Percentiles rank a stretch among this genome's conserved stretches.
These are phyloP conservation scores for Hygrophila difformis DNA, from an alignment of 257 asterid genomes.

Conservation along the genomic window DNA sequence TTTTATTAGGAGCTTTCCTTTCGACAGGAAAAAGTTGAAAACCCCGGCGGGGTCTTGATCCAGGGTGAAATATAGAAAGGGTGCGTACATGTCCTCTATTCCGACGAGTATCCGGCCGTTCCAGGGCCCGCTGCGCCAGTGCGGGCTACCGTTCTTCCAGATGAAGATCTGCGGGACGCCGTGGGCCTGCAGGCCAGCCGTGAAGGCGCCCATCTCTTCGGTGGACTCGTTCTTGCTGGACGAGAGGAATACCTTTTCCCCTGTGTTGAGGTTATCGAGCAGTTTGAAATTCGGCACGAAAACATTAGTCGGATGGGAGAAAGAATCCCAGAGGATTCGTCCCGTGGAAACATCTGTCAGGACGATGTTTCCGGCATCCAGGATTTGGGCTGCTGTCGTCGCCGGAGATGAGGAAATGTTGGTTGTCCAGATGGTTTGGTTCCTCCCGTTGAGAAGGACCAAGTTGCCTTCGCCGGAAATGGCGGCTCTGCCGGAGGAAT, in stretches of 20 bases:
- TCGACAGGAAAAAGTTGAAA: conserved; percentile 11
- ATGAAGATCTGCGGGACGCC: conserved; percentile 15
- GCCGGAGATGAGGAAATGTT: conserved; percentile 7
- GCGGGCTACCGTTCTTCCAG: conserved; percentile 15
- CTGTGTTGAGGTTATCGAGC: conserved; percentile 18
- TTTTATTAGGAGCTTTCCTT: not conserved
- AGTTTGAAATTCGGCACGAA: conserved; percentile 21
- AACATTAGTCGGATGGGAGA: conserved; percentile 25
- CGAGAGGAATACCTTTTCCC: conserved; percentile 12
- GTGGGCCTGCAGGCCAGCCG: conserved; percentile 14
- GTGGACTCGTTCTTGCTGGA: conserved; percentile 29
- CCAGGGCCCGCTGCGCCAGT: conserved; percentile 42
- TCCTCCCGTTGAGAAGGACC: conserved; percentile 16
- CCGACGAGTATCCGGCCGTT: conserved; percentile 28
- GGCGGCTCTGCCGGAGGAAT: conserved; percentile 16
- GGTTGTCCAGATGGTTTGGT: conserved; percentile 27
- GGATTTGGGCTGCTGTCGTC: conserved; percentile 20
- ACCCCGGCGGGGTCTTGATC: not conserved
- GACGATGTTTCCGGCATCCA: conserved; percentile 33
- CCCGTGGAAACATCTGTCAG: conserved; percentile 21
- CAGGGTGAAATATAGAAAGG: conserved; percentile 8
- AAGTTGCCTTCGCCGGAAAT: conserved; percentile 24
- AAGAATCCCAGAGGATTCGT: conserved; percentile 33
- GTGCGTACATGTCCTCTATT: conserved; percentile 21
- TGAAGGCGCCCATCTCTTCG: conserved; percentile 25